Evolutionary conservation across 345 rosid genomes (phyloP).

Genomic region (Hevea brasiliensis): DNA sequence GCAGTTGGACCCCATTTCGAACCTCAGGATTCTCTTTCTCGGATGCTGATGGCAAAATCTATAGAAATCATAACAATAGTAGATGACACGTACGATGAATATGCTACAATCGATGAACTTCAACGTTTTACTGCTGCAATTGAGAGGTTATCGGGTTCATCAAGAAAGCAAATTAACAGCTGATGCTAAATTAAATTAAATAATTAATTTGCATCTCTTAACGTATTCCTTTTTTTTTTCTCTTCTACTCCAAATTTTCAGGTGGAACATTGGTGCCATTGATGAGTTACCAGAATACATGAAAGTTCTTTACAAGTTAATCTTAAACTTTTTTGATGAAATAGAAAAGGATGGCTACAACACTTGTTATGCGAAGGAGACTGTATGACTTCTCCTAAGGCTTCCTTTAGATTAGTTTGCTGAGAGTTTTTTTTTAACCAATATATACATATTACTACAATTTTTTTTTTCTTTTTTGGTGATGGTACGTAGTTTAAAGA

Average conservation of each 20-base stretch:
- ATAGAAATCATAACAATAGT: background rate
- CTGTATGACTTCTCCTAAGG: too few species aligned
- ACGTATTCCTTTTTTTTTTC: background rate
- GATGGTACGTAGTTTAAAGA: background rate
- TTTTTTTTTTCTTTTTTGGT: background rate
- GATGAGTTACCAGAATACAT: slow-evolving; percentile 7
- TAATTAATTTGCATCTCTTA: too few species aligned
- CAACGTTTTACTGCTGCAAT: background rate
- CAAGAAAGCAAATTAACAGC: too few species aligned
- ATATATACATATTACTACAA: too few species aligned
- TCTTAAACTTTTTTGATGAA: slow-evolving; percentile 2
- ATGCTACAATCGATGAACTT: background rate
- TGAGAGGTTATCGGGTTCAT: too few species aligned
- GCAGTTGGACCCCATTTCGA: background rate
- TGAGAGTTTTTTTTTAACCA: too few species aligned
- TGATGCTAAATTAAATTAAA: background rate
- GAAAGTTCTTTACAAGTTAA: background rate
- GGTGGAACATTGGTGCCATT: background rate
- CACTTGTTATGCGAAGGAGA: background rate
- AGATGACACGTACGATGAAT: background rate
- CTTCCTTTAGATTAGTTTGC: too few species aligned
- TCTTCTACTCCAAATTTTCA: background rate
- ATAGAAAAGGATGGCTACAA: background rate
- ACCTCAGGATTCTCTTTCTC: background rate
- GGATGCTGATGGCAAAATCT: background rate